phyloP scores from a whole-genome alignment of 768 basidiomycete genomes.

The Albatrellus ellisii region DNA sequence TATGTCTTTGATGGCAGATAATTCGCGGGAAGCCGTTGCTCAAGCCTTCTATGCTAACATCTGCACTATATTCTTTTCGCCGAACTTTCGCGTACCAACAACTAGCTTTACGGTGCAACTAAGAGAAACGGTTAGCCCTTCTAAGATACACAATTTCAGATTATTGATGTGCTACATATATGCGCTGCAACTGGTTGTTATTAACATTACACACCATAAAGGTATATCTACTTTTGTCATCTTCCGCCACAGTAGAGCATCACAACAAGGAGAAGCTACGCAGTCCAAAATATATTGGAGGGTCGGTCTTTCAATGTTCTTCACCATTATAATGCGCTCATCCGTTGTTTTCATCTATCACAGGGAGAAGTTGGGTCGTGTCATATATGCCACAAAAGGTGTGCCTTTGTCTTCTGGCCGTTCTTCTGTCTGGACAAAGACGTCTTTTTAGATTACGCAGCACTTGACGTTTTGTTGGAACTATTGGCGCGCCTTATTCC shows the following conservation, averaged over 20 bases:
- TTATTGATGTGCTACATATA: background rate
- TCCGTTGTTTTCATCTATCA: too few species aligned
- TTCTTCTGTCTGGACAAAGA: background rate
- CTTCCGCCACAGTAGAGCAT: background rate
- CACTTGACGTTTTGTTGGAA: conserved; percentile 10
- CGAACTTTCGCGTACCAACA: background rate
- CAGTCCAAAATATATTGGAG: conserved; percentile 7
- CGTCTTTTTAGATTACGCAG: conserved; percentile 9
- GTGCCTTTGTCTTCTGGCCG: too few species aligned
- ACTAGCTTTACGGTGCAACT: conserved; percentile 5
- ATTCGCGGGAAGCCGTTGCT: conserved; percentile 2
- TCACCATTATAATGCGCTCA: too few species aligned
- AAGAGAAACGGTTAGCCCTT: conserved; percentile 8
- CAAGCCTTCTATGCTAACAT: conserved; percentile 12
- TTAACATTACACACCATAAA: too few species aligned
- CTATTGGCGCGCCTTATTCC: conserved; percentile 12
- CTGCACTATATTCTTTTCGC: conserved; percentile 10
- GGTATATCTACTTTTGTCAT: background rate
- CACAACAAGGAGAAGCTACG: conserved; percentile 5
- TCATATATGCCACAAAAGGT: too few species aligned
- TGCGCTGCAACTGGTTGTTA: background rate
- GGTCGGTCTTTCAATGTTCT: conserved; percentile 3
- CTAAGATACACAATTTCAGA: background rate
- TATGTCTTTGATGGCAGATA: background rate
- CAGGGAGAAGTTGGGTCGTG: too few species aligned